Evolutionary conservation across 2,329 filamentous ascomycete genomes (phyloP).

Genomic region (Paraphoma chrysanthemicola): DNA sequence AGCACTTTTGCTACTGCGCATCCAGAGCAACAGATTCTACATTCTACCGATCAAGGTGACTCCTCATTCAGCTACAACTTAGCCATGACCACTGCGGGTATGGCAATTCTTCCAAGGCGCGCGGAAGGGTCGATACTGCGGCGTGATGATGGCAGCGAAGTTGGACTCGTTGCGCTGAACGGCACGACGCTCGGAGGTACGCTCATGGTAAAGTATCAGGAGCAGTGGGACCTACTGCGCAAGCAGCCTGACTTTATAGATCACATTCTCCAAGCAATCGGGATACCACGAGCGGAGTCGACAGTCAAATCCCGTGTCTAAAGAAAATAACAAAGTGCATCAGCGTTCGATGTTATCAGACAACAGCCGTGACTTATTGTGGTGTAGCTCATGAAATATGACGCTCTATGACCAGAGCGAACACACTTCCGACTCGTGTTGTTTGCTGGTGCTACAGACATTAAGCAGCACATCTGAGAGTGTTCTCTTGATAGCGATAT

Average conservation of each 20-base stretch:
- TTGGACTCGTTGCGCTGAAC: constrained; percentile 59
- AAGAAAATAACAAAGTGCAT: neutral
- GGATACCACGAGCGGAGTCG: constrained; percentile 32
- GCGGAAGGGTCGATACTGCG: constrained; percentile 53
- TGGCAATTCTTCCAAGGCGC: constrained; percentile 61
- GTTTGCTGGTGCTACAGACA: too few relatives aligned
- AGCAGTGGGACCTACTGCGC: constrained; percentile 60
- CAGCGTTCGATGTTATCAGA: too few relatives aligned
- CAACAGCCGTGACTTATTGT: too few relatives aligned
- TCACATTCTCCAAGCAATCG: constrained; percentile 50
- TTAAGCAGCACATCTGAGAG: too few relatives aligned
- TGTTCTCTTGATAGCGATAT: too few relatives aligned
- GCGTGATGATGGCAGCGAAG: constrained; percentile 45
- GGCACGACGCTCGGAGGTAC: constrained; percentile 65
- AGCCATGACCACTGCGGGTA: constrained; percentile 60
- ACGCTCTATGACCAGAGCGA: too few relatives aligned
- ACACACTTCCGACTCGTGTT: too few relatives aligned
- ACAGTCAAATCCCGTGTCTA: constrained; percentile 13
- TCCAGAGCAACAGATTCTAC: constrained; percentile 33
- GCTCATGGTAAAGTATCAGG: constrained; percentile 64
- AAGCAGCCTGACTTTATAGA: constrained; percentile 51
- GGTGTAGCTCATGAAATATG: too few relatives aligned
- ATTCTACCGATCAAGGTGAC: constrained; percentile 42
- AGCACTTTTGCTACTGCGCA: constrained; percentile 52
- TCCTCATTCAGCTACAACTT: constrained; percentile 65